phyloP scores from a whole-genome alignment of 768 basidiomycete genomes.

The Suillus plorans region DNA sequence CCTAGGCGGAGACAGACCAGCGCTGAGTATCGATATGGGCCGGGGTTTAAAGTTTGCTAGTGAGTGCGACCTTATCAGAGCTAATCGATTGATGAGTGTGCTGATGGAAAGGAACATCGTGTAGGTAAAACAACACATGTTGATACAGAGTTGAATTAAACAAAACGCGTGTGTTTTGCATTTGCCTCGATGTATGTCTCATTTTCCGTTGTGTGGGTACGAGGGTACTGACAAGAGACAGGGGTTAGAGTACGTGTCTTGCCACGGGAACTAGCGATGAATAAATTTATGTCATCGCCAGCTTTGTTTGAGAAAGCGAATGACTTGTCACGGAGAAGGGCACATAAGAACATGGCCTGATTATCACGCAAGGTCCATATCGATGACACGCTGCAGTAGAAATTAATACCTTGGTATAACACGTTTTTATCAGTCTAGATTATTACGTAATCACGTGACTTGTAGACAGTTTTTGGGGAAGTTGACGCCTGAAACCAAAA shows the following conservation, averaged over 20 bases:
- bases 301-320: neutral
- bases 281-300: neutral
- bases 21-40: neutral
- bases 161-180: neutral
- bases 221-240: neutral
- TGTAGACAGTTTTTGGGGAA: neutral
- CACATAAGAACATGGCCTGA: neutral
- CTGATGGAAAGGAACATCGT: neutral
- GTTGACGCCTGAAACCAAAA: constrained; percentile 4
- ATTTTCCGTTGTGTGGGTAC: neutral
- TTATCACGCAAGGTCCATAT: neutral
- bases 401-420: neutral
- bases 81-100: neutral
- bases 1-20: neutral
- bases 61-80: neutral
- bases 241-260: neutral
- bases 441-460: constrained; percentile 5
- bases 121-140: neutral
- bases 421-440: neutral
- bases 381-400: neutral
- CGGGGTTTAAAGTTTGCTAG: neutral
- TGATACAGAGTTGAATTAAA: neutral
- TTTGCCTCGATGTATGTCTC: constrained; percentile 4
- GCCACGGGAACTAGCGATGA: neutral
- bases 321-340: neutral